Percentiles rank a stretch among this genome's conserved stretches.
phyloP scores from a whole-genome alignment of 2,329 filamentous ascomycete species.

The Coleophoma eucalyptorum region DNA sequence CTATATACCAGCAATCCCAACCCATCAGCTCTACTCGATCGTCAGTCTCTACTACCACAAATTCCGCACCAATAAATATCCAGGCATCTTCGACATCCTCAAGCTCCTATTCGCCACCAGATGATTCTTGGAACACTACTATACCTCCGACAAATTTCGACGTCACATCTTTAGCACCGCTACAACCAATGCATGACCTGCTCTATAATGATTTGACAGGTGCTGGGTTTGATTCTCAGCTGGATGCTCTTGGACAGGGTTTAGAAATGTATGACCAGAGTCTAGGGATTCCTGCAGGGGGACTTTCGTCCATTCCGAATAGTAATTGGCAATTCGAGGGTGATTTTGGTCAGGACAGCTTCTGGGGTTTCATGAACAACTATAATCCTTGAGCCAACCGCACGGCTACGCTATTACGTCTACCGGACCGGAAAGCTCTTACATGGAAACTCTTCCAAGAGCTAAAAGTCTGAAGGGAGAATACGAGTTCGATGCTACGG shows the following conservation, averaged over 20 bases:
- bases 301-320: neutral
- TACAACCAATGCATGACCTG: constrained; percentile 54
- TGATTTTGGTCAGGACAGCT: constrained; percentile 49
- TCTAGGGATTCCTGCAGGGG: constrained; percentile 3
- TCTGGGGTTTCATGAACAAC: constrained; percentile 53
- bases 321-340: constrained; percentile 48
- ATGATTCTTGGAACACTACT: constrained; percentile 6
- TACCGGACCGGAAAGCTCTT: no score
- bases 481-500: no score
- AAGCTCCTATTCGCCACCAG: constrained; percentile 3
- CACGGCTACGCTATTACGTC: no score
- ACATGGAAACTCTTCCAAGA: no score
- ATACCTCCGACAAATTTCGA: constrained; percentile 38
- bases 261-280: constrained; percentile 3
- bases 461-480: no score
- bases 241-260: constrained; percentile 8
- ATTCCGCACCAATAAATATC: neutral
- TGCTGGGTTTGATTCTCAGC: neutral
- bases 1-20: neutral
- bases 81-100: neutral
- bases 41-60: neutral
- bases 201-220: constrained; percentile 52
- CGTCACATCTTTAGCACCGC: constrained; percentile 47
- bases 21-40: neutral
- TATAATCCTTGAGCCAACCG: constrained; percentile 13